Conservation (phyloP, 2,329 filamentous ascomycete genomes). For the Amauroascus verrucosus region DNA sequence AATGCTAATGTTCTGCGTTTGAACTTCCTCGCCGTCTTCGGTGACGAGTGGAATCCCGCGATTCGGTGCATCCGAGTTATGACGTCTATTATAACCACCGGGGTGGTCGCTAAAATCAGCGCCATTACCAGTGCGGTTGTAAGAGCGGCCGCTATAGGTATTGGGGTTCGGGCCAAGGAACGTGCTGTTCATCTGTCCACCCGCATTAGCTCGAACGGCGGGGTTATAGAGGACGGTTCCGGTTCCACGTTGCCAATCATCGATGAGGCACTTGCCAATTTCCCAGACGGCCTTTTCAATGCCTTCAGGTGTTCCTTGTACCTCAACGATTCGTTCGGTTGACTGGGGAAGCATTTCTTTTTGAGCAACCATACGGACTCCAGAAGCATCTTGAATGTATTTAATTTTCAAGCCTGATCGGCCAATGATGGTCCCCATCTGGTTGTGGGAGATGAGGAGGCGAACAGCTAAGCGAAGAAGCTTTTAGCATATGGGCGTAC, state of each 20-base stretch:
- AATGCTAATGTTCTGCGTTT: slow-evolving; percentile 99
- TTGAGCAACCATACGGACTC: slow-evolving; percentile 97
- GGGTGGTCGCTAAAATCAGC: slow-evolving; percentile 88
- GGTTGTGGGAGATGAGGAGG: slow-evolving; percentile 96
- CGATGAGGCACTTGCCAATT: slow-evolving; percentile 95
- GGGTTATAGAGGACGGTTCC: slow-evolving; percentile 98
- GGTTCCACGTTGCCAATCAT: slow-evolving; percentile 94
- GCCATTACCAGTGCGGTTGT: slow-evolving; percentile 90
- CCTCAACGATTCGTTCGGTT: slow-evolving; percentile 93
- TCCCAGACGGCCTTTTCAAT: slow-evolving; percentile 97
- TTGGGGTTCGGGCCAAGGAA: slow-evolving; percentile 32
- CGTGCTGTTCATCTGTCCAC: slow-evolving; percentile 44
- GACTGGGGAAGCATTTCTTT: slow-evolving; percentile 99
- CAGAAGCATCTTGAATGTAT: slow-evolving; percentile 93
- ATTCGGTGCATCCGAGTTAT: slow-evolving; percentile 67
- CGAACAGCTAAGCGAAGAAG: slow-evolving; percentile 62
- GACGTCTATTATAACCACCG: slow-evolving; percentile 64
- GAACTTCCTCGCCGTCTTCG: slow-evolving; percentile 93
- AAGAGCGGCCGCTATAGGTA: slow-evolving; percentile 50
- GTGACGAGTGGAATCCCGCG: slow-evolving; percentile 81
- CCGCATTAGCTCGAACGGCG: slow-evolving; percentile 70
- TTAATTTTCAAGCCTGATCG: slow-evolving; percentile 97
- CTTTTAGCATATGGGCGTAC: slow-evolving; percentile 7
- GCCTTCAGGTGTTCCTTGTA: slow-evolving; percentile 87
- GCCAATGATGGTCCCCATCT: slow-evolving; percentile 99